Conservation (phyloP, 345 rosid genomes). For the Acer campestre region DNA sequence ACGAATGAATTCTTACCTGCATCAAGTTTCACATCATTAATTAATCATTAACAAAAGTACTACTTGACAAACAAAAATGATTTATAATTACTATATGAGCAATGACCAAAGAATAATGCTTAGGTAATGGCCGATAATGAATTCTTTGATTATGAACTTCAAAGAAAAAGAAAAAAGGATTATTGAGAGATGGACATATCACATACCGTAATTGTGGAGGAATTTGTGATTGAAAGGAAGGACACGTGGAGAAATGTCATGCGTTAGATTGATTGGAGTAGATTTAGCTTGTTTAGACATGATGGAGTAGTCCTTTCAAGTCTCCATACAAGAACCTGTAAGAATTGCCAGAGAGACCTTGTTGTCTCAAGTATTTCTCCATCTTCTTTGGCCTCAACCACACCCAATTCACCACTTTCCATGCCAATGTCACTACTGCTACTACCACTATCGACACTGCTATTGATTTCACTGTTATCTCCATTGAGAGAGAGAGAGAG, state of each 20-base stretch:
- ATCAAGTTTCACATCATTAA: too few species aligned
- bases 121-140: too few species aligned
- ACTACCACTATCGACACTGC: not conserved
- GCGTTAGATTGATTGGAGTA: conserved; percentile 32
- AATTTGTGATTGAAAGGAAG: conserved; percentile 37
- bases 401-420: conserved; percentile 43
- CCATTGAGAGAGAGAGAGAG: not conserved
- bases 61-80: not conserved
- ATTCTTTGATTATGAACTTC: too few species aligned
- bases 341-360: conserved; percentile 50
- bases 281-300: conserved; percentile 38
- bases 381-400: conserved; percentile 54
- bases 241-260: conserved; percentile 38
- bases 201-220: conserved; percentile 20
- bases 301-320: conserved; percentile 26
- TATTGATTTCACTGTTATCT: not conserved
- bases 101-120: too few species aligned
- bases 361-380: conserved; percentile 44
- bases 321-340: conserved; percentile 47
- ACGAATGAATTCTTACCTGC: conserved; percentile 39
- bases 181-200: too few species aligned
- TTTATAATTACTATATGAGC: too few species aligned
- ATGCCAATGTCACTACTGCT: not conserved
- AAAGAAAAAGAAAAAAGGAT: too few species aligned
- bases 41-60: not conserved